Evolutionary conservation across 225 moss, liverwort and hornwort genomes (phyloP).

Genomic region (Pseudoscleropodium purum): DNA sequence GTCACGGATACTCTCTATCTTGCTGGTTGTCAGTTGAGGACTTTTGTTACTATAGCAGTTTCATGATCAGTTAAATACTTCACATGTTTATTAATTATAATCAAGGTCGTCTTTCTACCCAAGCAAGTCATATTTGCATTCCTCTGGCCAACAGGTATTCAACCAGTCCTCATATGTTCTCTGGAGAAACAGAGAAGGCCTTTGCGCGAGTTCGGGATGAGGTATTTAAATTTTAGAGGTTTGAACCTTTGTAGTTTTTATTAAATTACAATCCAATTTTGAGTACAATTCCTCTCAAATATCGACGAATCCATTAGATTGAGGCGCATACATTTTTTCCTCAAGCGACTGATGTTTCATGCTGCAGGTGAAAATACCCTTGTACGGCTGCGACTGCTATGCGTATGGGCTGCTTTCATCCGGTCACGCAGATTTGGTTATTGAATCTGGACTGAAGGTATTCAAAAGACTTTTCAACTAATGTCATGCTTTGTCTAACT

Average conservation of each 20-base stretch:
- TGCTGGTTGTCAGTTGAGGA: not conserved
- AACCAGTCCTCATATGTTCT: constrained; percentile 90
- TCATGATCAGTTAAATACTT: not conserved
- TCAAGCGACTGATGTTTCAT: not conserved
- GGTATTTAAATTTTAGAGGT: constrained; percentile 14
- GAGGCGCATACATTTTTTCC: not conserved
- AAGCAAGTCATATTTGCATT: not conserved
- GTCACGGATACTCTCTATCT: not conserved
- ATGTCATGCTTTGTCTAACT: not conserved
- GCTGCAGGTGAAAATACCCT: constrained; percentile 74
- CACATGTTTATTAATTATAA: not conserved
- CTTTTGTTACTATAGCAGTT: not conserved
- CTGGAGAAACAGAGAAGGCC: constrained; percentile 58
- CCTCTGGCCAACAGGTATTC: constrained; percentile 52
- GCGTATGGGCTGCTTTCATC: constrained; percentile 95
- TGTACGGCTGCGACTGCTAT: constrained; percentile 97
- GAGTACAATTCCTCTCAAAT: not conserved
- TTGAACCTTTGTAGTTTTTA: not conserved
- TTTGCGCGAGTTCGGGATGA: constrained; percentile 72
- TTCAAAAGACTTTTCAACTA: not conserved
- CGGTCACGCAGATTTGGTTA: constrained; percentile 79
- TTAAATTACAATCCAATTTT: not conserved
- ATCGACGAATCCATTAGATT: not conserved
- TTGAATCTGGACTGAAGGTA: constrained; percentile 76
- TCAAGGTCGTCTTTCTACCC: not conserved